phyloP scores from a whole-genome alignment of 2,329 filamentous ascomycete genomes.

The Cyphellophora europaea region DNA sequence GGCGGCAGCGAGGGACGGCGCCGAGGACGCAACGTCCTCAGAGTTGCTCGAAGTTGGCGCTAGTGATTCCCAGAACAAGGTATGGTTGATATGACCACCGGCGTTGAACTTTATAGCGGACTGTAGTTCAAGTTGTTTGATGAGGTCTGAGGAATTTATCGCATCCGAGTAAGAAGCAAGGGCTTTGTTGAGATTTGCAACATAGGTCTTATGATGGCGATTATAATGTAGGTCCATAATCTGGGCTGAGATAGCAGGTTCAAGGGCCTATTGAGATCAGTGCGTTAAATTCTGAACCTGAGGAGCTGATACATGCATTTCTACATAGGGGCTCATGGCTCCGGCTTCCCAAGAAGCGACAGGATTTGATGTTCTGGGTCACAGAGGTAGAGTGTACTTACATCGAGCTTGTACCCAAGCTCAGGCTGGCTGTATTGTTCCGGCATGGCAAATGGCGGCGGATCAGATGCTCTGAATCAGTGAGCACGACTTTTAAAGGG shows the following conservation, averaged over 20 bases:
- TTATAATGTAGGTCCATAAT: constrained; percentile 96
- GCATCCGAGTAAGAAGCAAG: constrained; percentile 60
- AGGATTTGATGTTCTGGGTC: too few species aligned
- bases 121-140: constrained; percentile 49
- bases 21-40: constrained; percentile 39
- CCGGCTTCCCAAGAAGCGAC: too few species aligned
- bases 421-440: too few species aligned
- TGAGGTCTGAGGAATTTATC: constrained; percentile 43
- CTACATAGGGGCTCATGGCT: too few species aligned
- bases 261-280: constrained; percentile 10
- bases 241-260: constrained; percentile 58
- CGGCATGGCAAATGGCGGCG: too few species aligned
- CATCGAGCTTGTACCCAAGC: too few species aligned
- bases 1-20: constrained; percentile 49
- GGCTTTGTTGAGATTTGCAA: constrained; percentile 77
- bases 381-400: too few species aligned
- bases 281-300: too few species aligned
- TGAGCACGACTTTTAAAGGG: too few species aligned
- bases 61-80: constrained; percentile 69
- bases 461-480: too few species aligned
- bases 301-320: too few species aligned
- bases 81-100: constrained; percentile 55
- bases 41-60: constrained; percentile 50
- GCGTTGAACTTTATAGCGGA: constrained; percentile 57
- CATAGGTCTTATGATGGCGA: constrained; percentile 91